Evolutionary conservation across 257 asterid genomes (phyloP).

Genomic region (Prunella vulgaris): DNA sequence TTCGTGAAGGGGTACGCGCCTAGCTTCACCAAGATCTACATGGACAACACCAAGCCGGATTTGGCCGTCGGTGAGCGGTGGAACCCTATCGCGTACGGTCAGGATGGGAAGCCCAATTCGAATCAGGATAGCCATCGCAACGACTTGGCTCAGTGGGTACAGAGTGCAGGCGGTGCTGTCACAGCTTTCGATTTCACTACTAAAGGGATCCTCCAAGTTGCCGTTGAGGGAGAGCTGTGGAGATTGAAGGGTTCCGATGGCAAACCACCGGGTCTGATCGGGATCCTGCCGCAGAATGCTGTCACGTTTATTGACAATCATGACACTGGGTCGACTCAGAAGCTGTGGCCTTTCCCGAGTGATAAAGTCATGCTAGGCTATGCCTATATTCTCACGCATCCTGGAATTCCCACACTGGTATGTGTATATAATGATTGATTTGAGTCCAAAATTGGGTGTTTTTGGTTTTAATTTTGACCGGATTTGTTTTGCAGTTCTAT

Average conservation of each 20-base stretch:
- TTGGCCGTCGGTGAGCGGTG: slow-evolving; percentile 83
- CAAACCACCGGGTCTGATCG: slow-evolving; percentile 74
- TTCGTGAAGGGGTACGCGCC: slow-evolving; percentile 67
- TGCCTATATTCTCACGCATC: slow-evolving; percentile 85
- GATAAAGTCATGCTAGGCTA: slow-evolving; percentile 77
- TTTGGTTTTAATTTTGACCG: not conserved
- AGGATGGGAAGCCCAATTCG: slow-evolving; percentile 40
- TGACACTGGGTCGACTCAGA: slow-evolving; percentile 77
- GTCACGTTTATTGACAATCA: slow-evolving; percentile 86
- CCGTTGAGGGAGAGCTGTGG: slow-evolving; percentile 72
- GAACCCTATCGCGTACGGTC: slow-evolving; percentile 31
- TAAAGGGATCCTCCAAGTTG: slow-evolving; percentile 69
- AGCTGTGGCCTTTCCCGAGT: slow-evolving; percentile 63
- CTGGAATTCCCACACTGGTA: slow-evolving; percentile 81
- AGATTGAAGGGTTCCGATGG: slow-evolving; percentile 59
- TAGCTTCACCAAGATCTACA: slow-evolving; percentile 44
- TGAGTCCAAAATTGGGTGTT: too few species aligned
- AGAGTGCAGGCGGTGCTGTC: slow-evolving; percentile 37
- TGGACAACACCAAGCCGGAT: slow-evolving; percentile 52
- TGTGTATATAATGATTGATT: not conserved
- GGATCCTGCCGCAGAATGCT: slow-evolving; percentile 58
- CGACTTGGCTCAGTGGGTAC: slow-evolving; percentile 52
- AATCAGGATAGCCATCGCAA: slow-evolving; percentile 55
- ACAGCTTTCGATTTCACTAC: slow-evolving; percentile 83
- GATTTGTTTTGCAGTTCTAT: slow-evolving; percentile 49